phyloP scores from a whole-genome alignment of 2,329 filamentous ascomycete species.

The Talaromyces sp. region DNA sequence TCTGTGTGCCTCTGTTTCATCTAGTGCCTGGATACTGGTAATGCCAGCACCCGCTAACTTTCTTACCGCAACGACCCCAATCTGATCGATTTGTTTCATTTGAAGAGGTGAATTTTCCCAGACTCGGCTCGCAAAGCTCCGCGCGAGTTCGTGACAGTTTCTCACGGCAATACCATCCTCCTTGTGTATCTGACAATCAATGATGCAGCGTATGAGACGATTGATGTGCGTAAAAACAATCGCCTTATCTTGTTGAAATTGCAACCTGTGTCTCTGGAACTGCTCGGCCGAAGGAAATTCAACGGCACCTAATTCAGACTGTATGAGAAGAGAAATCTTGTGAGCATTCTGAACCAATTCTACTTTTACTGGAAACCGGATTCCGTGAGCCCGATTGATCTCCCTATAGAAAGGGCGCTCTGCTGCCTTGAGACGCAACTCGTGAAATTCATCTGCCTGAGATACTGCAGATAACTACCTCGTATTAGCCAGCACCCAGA shows the following conservation, averaged over 20 bases:
- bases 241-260: constrained; percentile 59
- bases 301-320: constrained; percentile 66
- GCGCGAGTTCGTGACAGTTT: constrained; percentile 71
- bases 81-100: constrained; percentile 74
- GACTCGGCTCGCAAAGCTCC: constrained; percentile 68
- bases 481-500: constrained; percentile 21
- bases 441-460: constrained; percentile 68
- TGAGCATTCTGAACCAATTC: constrained; percentile 64
- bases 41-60: constrained; percentile 72
- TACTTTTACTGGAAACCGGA: constrained; percentile 69
- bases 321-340: constrained; percentile 75
- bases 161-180: constrained; percentile 65
- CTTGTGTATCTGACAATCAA: constrained; percentile 65
- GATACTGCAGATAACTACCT: constrained; percentile 62
- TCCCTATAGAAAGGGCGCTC: constrained; percentile 70
- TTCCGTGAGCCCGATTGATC: constrained; percentile 65
- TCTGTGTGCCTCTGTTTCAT: constrained; percentile 61
- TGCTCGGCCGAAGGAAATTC: constrained; percentile 62
- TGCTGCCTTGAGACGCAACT: constrained; percentile 65
- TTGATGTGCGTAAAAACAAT: constrained; percentile 66
- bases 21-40: constrained; percentile 67
- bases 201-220: constrained; percentile 69
- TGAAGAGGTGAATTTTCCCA: constrained; percentile 84
- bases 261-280: constrained; percentile 51
- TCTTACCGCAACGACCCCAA: constrained; percentile 72